Evolutionary conservation across 2,329 filamentous ascomycete genomes (phyloP), one percentile per base, ranked within the genome.

Genomic region (Aspergillus proliferans): DNA sequence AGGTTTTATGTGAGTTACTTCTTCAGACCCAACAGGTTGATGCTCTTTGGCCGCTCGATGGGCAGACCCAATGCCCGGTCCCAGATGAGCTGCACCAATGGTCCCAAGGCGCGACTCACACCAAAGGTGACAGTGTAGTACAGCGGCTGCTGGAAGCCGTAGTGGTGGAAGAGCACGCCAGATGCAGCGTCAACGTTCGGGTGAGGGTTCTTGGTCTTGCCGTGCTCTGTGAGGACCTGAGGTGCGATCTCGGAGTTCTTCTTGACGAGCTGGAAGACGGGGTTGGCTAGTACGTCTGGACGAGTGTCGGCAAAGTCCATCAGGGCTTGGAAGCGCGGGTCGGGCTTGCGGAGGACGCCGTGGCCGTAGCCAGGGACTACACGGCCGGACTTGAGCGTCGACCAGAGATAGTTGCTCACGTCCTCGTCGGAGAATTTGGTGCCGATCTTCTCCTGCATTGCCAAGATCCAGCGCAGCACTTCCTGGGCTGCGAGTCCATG

Each of bases 121-220:
- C 82, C 82, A 59, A 85, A 85, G 5, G 82, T 84, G 8, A 82
- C 82, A 14, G 82, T 85, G 76, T 97, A 98, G 78, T 97, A 98
- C 9, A 97, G 79, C 0, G 92, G 95, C 76, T 97, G 89, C 69
- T 88, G 86, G 83, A 98, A 95, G 50, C 92, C 93, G 69, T 95
- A 98, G 77, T 97, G 90, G 73, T 97, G 86, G 83, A 98, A 97
- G 44, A 98, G 80, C 5, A 97, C 91, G 56, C 93, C 93, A 0
- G 90, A 95, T 55, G 83, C 86, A 43, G 87, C 90, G 72, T 98
- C 93, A 53, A 98, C 93, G 69, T 98, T 98, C 56, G 93, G 93
- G 74, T 92, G 95, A 2, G 93, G 90, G 76, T 95, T 95, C 80
- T 95, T 95, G 58, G 90, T 95, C 85, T 96, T 97, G 71, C 93